Evolutionary conservation across 495 filamentous ascomycete species (phyloP), one percentile per base, ranked within the genome.

Genomic region (Trichoderma asperelloides): DNA sequence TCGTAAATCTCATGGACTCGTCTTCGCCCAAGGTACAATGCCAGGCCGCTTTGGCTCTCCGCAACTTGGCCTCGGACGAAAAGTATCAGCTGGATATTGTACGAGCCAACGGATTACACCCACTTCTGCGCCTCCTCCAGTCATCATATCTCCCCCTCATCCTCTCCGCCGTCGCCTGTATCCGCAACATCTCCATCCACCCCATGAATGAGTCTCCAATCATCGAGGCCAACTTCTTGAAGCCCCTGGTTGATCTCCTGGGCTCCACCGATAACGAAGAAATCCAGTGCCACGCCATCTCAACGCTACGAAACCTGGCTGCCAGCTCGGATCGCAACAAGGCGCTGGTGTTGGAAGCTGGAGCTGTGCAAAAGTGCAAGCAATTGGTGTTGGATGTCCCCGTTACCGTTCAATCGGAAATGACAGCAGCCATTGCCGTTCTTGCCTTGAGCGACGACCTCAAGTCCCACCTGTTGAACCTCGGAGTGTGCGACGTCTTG

Each of bases 171-270:
- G 95, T 98, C 70, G 95, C 95, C 25, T 98, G 95, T 74, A 98
- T 98, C 71, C 91, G 95, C 67, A 98, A 98, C 74, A 98, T 98
- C 72, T 97, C 93, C 57, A 98, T 98, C 71, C 95, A 98, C 72
- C 95, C 95, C n/a, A 80, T 92, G 65, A 98, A 98, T 77, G 95
- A 98, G 78, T 97, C 93, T n/a, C 96, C 95, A 0, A 98, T 98
- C 67, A 98, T 98, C 68, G 96, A 98, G 72, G 95, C 95, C 13
- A 95, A 94, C 41, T 98, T 98, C 74, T 76, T 98, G 62, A 92
- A 90, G 72, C 95, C 95, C 2, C 77, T 98, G 66, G 96, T 98
- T 23, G 95, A 97, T 67, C 82, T 98, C 9, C 82, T 98, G 23
- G 95, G 94, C 33, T 93, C 92, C 8, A 97, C 93, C 11, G 96